These are phyloP conservation scores for Amphicarpaea edgeworthii DNA, from an alignment of 306 rosid genomes.

Conservation along the genomic window DNA sequence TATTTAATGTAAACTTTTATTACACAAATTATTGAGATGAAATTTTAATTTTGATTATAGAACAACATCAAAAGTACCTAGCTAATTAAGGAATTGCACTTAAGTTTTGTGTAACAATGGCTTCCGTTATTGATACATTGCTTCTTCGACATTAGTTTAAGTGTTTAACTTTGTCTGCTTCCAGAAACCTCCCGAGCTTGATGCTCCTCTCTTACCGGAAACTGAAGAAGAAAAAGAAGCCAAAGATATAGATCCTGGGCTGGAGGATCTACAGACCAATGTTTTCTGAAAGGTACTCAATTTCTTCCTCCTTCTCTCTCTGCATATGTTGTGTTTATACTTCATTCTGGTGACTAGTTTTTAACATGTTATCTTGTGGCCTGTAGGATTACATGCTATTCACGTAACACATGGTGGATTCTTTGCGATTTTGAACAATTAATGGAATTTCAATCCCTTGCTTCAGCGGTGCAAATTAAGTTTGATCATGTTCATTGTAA, in stretches of 20 bases:
- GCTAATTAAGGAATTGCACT: not conserved
- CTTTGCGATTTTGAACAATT: conserved; percentile 4
- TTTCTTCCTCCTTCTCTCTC: not conserved
- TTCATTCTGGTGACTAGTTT: not conserved
- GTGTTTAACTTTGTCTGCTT: conserved; percentile 12
- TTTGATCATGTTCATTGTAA: conserved; percentile 32
- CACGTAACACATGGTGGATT: conserved; percentile 40
- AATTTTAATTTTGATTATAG: not conserved
- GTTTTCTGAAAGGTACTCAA: conserved; percentile 70
- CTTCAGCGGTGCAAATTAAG: conserved; percentile 19
- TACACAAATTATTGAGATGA: not conserved
- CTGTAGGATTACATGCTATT: conserved; percentile 37
- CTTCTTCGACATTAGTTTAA: conserved; percentile 7
- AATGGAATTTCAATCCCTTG: conserved; percentile 30
- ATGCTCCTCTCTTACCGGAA: conserved; percentile 59
- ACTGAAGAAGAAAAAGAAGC: conserved; percentile 64
- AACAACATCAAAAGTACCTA: not conserved
- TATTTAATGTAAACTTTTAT: not conserved
- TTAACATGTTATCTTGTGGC: conserved; percentile 24
- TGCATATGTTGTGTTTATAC: not conserved
- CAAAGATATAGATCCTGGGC: conserved; percentile 56
- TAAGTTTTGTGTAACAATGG: not conserved
- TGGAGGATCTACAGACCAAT: conserved; percentile 66
- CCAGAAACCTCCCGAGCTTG: conserved; percentile 91
- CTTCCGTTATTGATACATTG: not conserved